Conservation (phyloP, 2,329 filamentous ascomycete species). For the Rutstroemia sp. region DNA sequence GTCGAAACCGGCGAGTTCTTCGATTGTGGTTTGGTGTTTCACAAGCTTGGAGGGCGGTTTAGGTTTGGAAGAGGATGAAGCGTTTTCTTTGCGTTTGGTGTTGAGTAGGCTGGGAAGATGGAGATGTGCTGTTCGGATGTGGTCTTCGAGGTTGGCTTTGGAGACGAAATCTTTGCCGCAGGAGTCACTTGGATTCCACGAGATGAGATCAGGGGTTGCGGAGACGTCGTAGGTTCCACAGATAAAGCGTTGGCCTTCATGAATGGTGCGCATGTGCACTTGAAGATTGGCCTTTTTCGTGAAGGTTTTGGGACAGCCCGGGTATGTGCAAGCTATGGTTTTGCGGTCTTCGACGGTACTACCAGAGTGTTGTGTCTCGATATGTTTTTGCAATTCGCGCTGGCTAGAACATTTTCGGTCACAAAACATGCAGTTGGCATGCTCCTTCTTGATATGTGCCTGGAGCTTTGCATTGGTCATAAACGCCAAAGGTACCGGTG, state of each 20-base stretch:
- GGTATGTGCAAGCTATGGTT: conserved; percentile 57
- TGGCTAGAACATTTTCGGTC: conserved; percentile 58
- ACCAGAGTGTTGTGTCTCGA: conserved; percentile 68
- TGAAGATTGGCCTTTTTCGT: conserved; percentile 78
- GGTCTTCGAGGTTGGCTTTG: conserved; percentile 74
- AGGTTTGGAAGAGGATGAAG: neutral
- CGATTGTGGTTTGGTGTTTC: conserved; percentile 27
- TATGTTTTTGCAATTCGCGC: conserved; percentile 64
- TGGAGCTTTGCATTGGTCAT: conserved; percentile 64
- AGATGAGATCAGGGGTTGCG: conserved; percentile 46
- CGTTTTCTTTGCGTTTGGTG: conserved; percentile 30
- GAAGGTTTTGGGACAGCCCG: conserved; percentile 68
- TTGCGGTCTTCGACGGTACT: conserved; percentile 55
- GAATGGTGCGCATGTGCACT: conserved; percentile 68
- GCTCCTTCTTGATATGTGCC: conserved; percentile 63
- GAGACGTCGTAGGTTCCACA: conserved; percentile 64
- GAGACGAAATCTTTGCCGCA: conserved; percentile 71
- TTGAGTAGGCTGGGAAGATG: conserved; percentile 41
- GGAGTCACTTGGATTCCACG: conserved; percentile 58
- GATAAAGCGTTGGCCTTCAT: conserved; percentile 70
- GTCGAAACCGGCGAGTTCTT: conserved; percentile 47
- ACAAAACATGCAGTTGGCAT: conserved; percentile 72
- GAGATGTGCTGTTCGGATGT: conserved; percentile 76
- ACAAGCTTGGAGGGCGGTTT: neutral
- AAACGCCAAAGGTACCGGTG: conserved; percentile 50